Base-by-base conservation (phyloP, 106 monocot genomes). In the Acorus gramineus region DNA sequence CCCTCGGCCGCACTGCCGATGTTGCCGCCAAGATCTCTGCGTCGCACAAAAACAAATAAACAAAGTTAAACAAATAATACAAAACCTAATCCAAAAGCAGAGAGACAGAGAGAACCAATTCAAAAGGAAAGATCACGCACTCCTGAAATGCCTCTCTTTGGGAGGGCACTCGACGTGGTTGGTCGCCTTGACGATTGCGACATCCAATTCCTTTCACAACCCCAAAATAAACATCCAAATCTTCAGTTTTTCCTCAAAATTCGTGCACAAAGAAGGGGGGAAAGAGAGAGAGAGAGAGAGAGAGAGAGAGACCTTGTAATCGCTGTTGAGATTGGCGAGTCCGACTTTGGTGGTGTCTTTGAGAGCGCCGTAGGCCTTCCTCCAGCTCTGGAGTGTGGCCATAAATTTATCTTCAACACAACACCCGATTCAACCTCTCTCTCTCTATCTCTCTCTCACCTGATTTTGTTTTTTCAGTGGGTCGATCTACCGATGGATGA, bases 261-360 rank as follows among this genome's bases (percentile, higher is more conserved):
- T 28, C 28, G 28, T 28, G 28, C 28, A 28, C 28, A 28, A 28
- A 28, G 28, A 28, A 28, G 28, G 28, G 28, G 28, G 28, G 51
- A 8, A 70, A 46, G 3, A 46, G 53, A 66, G 64, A 47, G 14
- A 55, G 11, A 7, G 42, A n/a, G 42, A 47, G 8, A 4, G 54
- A 14, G 2, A 53, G 14, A 63, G 14, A 28, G 4, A 49, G 42
- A 95, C 96, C 91, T 91, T 96, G 74, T 80, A 96, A 63, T 96
- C 96, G 79, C 90, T 91, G 80, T 90, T 96, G 81, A 96, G 78
- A 58, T 91, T 90, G 11, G 96, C 96, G 63, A 96, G 80, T 13
- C 90, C 77, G 76, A 96, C 96, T 49, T 82, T 90, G 67, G 96
- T 96, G 67, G 84, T 66, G 71, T 96, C 96, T 67, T 96, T 96